phyloP scores from a whole-genome alignment of 495 filamentous ascomycete species.

The Annulohypoxylon maeteangense region DNA sequence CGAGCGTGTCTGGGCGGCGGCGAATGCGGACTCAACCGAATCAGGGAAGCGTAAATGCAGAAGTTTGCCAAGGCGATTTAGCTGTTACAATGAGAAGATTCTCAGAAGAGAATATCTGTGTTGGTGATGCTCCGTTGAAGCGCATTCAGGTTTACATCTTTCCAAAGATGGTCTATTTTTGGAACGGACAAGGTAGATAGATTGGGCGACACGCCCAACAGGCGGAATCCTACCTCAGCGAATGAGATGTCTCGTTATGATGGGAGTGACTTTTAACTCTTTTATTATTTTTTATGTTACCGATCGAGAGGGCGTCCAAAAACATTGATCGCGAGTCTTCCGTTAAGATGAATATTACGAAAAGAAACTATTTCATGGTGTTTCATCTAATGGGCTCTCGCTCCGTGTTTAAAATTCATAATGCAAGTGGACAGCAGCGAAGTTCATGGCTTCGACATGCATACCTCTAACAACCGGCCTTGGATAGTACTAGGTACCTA shows the following conservation, averaged over 20 bases:
- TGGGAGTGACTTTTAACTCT: neutral
- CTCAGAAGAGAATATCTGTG: conserved; percentile 5
- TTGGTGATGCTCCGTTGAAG: conserved; percentile 14
- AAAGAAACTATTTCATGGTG: neutral
- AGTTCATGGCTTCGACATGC: neutral
- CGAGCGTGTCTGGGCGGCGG: neutral
- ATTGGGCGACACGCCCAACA: conserved; percentile 24
- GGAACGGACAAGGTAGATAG: conserved; percentile 14
- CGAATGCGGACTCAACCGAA: neutral
- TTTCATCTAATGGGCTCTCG: neutral
- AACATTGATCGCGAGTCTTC: conserved; percentile 25
- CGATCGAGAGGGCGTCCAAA: conserved; percentile 12
- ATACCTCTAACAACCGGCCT: neutral
- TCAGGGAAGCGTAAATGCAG: neutral
- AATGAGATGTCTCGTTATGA: conserved; percentile 12
- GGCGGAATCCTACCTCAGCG: conserved; percentile 4
- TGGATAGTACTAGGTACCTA: too few relatives aligned
- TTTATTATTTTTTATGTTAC: conserved; percentile 24
- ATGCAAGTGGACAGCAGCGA: neutral
- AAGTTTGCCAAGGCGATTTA: conserved; percentile 8
- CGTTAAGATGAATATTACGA: conserved; percentile 31
- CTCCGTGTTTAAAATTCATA: neutral
- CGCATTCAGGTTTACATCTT: conserved; percentile 9
- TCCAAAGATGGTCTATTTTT: conserved; percentile 20
- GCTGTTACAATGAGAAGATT: conserved; percentile 16